Evolutionary conservation across 768 basidiomycete genomes (phyloP).

Genomic region (Hypsizygus marmoreus): DNA sequence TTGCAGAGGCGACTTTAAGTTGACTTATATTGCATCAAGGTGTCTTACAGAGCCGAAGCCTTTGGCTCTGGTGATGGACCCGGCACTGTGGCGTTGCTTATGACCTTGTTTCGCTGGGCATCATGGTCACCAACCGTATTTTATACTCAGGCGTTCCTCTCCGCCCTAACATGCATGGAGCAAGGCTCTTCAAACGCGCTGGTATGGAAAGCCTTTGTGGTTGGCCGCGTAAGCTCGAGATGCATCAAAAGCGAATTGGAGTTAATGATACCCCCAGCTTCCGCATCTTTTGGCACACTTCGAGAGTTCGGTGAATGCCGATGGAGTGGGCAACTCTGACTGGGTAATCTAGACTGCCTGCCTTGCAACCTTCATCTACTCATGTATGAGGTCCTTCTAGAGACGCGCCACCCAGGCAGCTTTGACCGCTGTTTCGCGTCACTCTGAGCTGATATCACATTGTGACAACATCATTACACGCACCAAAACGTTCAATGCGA

Average conservation of each 20-base stretch:
- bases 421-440: constrained; percentile 47
- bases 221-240: constrained; percentile 59
- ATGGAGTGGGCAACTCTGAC: constrained; percentile 53
- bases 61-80: constrained; percentile 64
- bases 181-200: constrained; percentile 41
- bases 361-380: neutral
- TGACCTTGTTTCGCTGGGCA: constrained; percentile 60
- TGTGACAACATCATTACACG: constrained; percentile 51
- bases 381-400: constrained; percentile 22
- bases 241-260: constrained; percentile 1
- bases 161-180: constrained; percentile 63
- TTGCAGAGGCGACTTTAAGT: too few species aligned
- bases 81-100: constrained; percentile 54
- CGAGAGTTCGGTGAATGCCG: constrained; percentile 52
- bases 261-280: constrained; percentile 42
- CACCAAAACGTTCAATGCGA: constrained; percentile 23
- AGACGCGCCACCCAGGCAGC: constrained; percentile 49
- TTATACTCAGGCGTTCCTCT: constrained; percentile 66
- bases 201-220: constrained; percentile 72
- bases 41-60: constrained; percentile 56
- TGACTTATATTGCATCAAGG: constrained; percentile 39
- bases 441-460: constrained; percentile 54
- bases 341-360: constrained; percentile 45
- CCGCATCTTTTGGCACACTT: constrained; percentile 61
- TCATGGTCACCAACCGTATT: constrained; percentile 65